A percentile compares a stretch with the other conserved stretches of the same genome.
These are phyloP conservation scores for Talaromyces proteolyticus DNA, from an alignment of 495 filamentous ascomycete genomes.

Conservation along the genomic window DNA sequence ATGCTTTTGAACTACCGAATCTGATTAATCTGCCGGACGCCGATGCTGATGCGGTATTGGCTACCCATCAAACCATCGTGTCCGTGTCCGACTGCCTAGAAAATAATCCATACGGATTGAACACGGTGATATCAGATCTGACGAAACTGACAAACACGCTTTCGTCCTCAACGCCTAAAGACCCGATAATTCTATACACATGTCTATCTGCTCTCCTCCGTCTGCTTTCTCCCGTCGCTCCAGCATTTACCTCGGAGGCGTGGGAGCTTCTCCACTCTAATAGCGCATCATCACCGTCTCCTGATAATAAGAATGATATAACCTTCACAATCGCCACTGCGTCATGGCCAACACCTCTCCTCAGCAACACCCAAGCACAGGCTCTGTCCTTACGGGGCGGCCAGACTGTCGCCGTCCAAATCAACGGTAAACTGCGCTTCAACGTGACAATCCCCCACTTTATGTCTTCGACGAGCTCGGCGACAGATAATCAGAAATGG, in stretches of 20 bases:
- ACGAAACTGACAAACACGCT: constrained; percentile 73
- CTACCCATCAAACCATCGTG: constrained; percentile 58
- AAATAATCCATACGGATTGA: constrained; percentile 61
- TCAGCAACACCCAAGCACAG: constrained; percentile 39
- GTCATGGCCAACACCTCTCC: constrained; percentile 45
- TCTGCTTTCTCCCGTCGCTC: constrained; percentile 71
- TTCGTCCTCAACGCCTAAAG: constrained; percentile 21
- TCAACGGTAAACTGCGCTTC: constrained; percentile 70
- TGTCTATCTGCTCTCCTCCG: constrained; percentile 49
- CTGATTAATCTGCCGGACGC: constrained; percentile 30
- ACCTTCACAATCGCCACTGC: constrained; percentile 35
- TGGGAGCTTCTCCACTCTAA: constrained; percentile 56
- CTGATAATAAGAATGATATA: background rate
- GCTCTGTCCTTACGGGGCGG: constrained; percentile 33
- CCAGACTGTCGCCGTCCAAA: constrained; percentile 58
- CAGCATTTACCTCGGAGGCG: constrained; percentile 72
- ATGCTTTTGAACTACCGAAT: constrained; percentile 20
- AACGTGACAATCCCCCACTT: constrained; percentile 49
- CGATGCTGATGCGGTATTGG: constrained; percentile 54
- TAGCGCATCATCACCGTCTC: constrained; percentile 11
- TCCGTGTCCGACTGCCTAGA: constrained; percentile 66
- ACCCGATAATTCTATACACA: constrained; percentile 27
- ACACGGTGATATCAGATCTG: constrained; percentile 76
- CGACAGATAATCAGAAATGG: constrained; percentile 41
- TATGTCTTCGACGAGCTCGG: constrained; percentile 13